phyloP scores from a whole-genome alignment of 2,329 filamentous ascomycete genomes.

The Microsporum ferrugineum region DNA sequence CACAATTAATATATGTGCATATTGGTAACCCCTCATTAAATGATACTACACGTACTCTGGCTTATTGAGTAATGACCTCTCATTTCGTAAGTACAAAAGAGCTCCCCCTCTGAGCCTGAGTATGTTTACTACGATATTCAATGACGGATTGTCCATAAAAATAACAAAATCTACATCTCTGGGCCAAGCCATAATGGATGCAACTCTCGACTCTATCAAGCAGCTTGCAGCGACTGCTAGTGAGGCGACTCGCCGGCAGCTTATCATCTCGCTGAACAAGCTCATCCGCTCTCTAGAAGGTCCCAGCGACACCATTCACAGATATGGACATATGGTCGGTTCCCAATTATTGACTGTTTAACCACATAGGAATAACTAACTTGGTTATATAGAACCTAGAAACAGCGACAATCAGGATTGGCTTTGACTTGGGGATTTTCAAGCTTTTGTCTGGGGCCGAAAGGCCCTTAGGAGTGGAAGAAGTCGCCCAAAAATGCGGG shows the following conservation, averaged over 20 bases:
- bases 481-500: neutral
- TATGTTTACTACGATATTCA: too few species aligned
- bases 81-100: too few species aligned
- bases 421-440: neutral
- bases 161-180: too few species aligned
- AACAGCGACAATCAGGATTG: neutral
- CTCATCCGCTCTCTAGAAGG: neutral
- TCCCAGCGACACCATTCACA: neutral
- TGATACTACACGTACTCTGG: too few species aligned
- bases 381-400: neutral
- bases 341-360: neutral
- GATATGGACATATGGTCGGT: neutral
- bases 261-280: neutral
- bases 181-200: neutral
- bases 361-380: neutral
- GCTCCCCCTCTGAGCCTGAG: too few species aligned
- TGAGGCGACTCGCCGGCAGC: neutral
- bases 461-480: conserved; percentile 1
- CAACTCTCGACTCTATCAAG: neutral
- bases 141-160: too few species aligned
- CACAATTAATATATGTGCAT: too few species aligned
- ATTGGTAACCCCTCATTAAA: too few species aligned
- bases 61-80: too few species aligned
- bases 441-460: neutral
- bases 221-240: neutral